Percentiles rank a stretch among this genome's conserved stretches.
These are phyloP conservation scores for Suhomyces bribrorum DNA, from an alignment of 1,139 yeast species.

Conservation along the genomic window DNA sequence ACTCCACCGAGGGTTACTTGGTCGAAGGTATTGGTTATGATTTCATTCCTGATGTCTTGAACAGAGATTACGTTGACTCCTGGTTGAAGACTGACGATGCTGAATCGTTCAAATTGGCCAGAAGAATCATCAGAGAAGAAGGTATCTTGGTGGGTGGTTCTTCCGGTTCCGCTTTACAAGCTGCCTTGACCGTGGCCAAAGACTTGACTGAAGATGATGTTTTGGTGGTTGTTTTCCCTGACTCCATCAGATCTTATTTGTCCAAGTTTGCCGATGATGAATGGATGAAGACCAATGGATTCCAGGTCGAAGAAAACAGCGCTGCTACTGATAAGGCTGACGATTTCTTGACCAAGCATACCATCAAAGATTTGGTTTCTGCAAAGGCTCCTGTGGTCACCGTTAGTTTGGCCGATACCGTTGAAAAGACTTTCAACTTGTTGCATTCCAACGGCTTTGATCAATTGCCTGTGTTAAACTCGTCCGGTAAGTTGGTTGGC, in stretches of 20 bases:
- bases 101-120: conserved; percentile 76
- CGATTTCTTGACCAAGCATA: conserved; percentile 48
- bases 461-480: conserved; percentile 76
- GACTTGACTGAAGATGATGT: conserved; percentile 73
- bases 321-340: conserved; percentile 51
- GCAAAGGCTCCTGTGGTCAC: conserved; percentile 79
- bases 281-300: conserved; percentile 84
- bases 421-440: conserved; percentile 67
- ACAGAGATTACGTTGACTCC: conserved; percentile 64
- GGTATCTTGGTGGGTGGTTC: conserved; percentile 90
- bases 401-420: conserved; percentile 62
- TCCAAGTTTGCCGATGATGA: conserved; percentile 90
- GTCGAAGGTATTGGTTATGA: conserved; percentile 95
- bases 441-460: conserved; percentile 80
- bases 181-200: conserved; percentile 71
- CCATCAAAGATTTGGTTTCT: conserved; percentile 65
- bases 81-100: conserved; percentile 90
- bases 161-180: conserved; percentile 82
- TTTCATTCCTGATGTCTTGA: conserved; percentile 79
- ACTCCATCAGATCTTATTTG: conserved; percentile 82
- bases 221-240: conserved; percentile 84
- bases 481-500: conserved; percentile 66
- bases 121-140: conserved; percentile 82
- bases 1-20: conserved; percentile 60
- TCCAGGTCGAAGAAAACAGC: conserved; percentile 51